Evolutionary conservation across 2,329 filamentous ascomycete genomes (phyloP).

Genomic region (Ploettnerulaceae sp.): DNA sequence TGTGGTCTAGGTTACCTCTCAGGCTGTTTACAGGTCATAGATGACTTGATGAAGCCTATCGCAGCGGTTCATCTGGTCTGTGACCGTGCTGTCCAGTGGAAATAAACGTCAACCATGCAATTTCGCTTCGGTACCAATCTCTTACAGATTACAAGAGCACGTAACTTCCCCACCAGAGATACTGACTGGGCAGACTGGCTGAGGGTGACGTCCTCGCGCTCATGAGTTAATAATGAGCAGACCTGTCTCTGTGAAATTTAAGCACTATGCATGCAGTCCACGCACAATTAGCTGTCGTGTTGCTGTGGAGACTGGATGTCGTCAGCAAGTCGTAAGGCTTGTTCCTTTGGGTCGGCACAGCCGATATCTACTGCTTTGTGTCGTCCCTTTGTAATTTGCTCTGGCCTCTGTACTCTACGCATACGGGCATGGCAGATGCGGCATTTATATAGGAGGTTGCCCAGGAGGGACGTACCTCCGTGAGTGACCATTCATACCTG

Average conservation of each 20-base stretch:
- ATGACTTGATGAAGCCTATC: background rate
- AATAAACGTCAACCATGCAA: conserved; percentile 10
- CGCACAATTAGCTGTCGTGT: conserved; percentile 12
- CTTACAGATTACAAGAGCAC: conserved; percentile 17
- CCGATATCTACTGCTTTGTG: background rate
- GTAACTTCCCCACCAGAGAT: conserved; percentile 12
- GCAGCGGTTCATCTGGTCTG: no score
- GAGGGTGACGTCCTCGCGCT: background rate
- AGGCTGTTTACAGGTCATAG: no score
- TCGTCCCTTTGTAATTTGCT: conserved; percentile 2
- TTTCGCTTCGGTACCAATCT: conserved; percentile 24
- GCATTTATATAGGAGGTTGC: no score
- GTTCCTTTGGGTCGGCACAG: conserved; percentile 1
- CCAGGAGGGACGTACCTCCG: no score
- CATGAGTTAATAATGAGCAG: background rate
- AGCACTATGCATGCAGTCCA: conserved; percentile 2
- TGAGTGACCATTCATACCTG: no score
- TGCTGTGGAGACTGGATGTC: conserved; percentile 3
- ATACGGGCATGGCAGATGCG: no score
- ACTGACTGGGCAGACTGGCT: conserved; percentile 8
- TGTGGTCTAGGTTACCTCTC: no score
- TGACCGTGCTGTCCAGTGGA: conserved; percentile 11
- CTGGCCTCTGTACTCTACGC: no score
- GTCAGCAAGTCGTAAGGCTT: conserved; percentile 7
- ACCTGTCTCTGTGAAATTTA: background rate